Evolutionary conservation across 2,329 filamentous ascomycete genomes (phyloP), one percentile per base, ranked within the genome.

Genomic region (Diaporthe caulivora): DNA sequence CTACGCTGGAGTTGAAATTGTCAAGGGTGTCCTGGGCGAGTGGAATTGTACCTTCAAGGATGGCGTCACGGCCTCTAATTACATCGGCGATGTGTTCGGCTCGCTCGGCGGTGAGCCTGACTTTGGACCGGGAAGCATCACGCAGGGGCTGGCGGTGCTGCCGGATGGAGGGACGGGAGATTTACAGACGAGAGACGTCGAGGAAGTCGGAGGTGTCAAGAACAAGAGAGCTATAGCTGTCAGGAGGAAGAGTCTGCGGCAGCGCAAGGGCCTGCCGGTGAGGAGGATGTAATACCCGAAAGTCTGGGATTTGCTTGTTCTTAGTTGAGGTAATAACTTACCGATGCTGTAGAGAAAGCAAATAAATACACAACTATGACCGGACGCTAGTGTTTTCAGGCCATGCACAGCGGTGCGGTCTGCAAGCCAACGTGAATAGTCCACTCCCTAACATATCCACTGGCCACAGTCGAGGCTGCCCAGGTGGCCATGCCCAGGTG

Each of bases 31-130:
- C 72, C 73, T 94, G 17, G 73, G 80, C 0, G 86, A 84, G 5
- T 95, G 93, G 93, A 83, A 91, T 53, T 80, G 80, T 18, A 90
- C 83, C 0, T 94, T 91, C 77, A 81, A 84, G 47, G 76, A 79
- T 1, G 93, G 93, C 3, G 81, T 94, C 51, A 79, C 83, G 74
- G 83, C 92, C 0, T 83, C 79, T 1, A 94, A 94, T 78, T 94
- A 94, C 77, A 83, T 94, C 49, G 92, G 92, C 8, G 92, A 94
- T 78, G 91, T 94, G 70, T 92, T 94, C 76, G 92, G 92, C 18
- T 91, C 88, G 13, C 82, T 94, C 5, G 92, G 92, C 1, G 92
- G 91, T 1, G 80, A 82, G 53, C 92, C 92, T 0, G 90, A 93
- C 79, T 94, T 93, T 80, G 92, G 92, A 0, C 86, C 87, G 0